Evolutionary conservation across 768 basidiomycete genomes (phyloP).

Genomic region (Macrocybe gigantea): DNA sequence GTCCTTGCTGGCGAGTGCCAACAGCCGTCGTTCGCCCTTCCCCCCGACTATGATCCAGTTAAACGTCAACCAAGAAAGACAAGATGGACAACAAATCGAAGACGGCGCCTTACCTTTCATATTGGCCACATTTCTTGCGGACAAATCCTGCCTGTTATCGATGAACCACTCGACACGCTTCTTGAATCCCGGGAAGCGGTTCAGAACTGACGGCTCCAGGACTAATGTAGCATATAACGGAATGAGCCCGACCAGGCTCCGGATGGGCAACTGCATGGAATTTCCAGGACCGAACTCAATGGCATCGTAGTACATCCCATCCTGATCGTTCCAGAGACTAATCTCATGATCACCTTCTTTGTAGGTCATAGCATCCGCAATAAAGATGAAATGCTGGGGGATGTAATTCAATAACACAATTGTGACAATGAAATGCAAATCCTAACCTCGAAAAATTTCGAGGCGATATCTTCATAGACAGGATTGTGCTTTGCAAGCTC

Average conservation of each 20-base stretch:
- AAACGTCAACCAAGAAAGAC: slow-evolving; percentile 1
- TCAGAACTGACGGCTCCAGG: slow-evolving; percentile 83
- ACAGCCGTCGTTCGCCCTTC: slow-evolving; percentile 77
- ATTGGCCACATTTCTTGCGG: slow-evolving; percentile 91
- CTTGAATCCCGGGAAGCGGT: slow-evolving; percentile 95
- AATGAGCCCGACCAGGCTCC: slow-evolving; percentile 95
- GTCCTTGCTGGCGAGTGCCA: slow-evolving; percentile 91
- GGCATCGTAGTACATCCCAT: slow-evolving; percentile 98
- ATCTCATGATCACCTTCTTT: slow-evolving; percentile 69
- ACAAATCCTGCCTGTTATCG: slow-evolving; percentile 83
- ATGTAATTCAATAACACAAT: slow-evolving; percentile 2
- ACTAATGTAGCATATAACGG: slow-evolving; percentile 94
- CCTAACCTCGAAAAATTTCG: slow-evolving; percentile 87
- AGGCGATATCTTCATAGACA: slow-evolving; percentile 98
- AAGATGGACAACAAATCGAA: neutral
- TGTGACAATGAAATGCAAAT: neutral
- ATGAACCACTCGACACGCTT: slow-evolving; percentile 99
- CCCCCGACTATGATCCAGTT: slow-evolving; percentile 38
- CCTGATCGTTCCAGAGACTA: slow-evolving; percentile 92
- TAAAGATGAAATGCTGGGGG: slow-evolving; percentile 90
- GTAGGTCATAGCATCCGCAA: slow-evolving; percentile 98
- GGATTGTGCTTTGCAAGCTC: slow-evolving; percentile 97
- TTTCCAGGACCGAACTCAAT: slow-evolving; percentile 81
- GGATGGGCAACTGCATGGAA: slow-evolving; percentile 87
- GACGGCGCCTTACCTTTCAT: slow-evolving; percentile 61